Percentiles rank a stretch among this genome's conserved stretches.
These are phyloP conservation scores for Bacterosira constricta DNA, from an alignment of 108 stramenopile genomes.

Conservation along the genomic window DNA sequence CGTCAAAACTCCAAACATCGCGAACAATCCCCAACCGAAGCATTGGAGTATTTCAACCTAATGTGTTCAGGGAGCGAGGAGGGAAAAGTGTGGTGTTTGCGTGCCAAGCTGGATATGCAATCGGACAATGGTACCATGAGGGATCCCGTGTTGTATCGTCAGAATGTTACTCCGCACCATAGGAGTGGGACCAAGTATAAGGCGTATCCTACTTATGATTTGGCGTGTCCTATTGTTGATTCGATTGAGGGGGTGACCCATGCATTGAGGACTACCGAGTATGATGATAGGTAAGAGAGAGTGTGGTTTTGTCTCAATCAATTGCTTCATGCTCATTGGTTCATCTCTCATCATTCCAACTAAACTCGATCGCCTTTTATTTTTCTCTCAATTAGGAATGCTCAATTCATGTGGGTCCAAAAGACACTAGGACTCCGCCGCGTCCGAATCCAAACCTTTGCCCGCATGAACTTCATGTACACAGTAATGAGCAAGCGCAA, in stretches of 20 bases:
- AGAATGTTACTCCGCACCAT: constrained; percentile 94
- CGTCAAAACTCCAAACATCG: constrained; percentile 84
- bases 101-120: constrained; percentile 97
- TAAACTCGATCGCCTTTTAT: background rate
- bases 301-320: no score
- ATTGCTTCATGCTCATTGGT: background rate
- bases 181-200: constrained; percentile 95
- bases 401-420: constrained; percentile 95
- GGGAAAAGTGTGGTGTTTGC: constrained; percentile 91
- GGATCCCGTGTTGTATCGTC: constrained; percentile 98
- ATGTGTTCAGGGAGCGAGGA: constrained; percentile 87
- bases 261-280: constrained; percentile 98
- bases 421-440: constrained; percentile 84
- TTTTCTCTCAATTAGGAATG: constrained; percentile 49
- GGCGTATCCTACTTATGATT: constrained; percentile 99
- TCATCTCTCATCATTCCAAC: background rate
- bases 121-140: constrained; percentile 96
- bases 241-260: constrained; percentile 98
- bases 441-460: constrained; percentile 94
- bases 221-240: constrained; percentile 99
- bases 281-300: constrained; percentile 84
- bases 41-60: constrained; percentile 80
- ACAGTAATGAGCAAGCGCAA: constrained; percentile 98
- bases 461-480: constrained; percentile 96
- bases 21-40: constrained; percentile 74